Percentiles rank a stretch among this genome's conserved stretches.
Conservation (phyloP, 768 basidiomycete species). For the Hydnomerulius pinastri region DNA sequence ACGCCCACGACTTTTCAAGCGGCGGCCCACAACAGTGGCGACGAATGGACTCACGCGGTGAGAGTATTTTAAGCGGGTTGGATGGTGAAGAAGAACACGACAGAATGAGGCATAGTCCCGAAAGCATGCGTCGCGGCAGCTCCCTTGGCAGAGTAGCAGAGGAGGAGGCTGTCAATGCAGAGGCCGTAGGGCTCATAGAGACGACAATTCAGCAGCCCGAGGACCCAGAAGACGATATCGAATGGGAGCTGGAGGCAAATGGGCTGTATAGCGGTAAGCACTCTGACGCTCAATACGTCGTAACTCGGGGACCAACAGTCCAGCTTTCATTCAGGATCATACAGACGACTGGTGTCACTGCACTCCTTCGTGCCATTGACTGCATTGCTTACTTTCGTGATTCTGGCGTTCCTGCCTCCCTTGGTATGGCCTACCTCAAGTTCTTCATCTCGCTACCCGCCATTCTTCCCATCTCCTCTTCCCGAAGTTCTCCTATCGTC, state of each 20-base stretch:
- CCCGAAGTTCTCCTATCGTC: slow-evolving; percentile 64
- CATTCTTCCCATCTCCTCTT: slow-evolving; percentile 60
- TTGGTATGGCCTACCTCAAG: slow-evolving; percentile 46
- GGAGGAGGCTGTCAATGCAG: slow-evolving; percentile 30
- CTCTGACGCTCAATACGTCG: background rate
- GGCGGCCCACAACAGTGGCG: slow-evolving; percentile 29
- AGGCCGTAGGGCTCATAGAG: slow-evolving; percentile 6
- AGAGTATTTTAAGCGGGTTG: slow-evolving; percentile 34
- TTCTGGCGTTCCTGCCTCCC: slow-evolving; percentile 52
- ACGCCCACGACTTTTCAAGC: slow-evolving; percentile 18
- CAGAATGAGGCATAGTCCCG: slow-evolving; percentile 34
- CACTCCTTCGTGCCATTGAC: slow-evolving; percentile 64
- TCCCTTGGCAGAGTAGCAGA: slow-evolving; percentile 41
- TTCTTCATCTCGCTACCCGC: slow-evolving; percentile 42
- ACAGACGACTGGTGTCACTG: slow-evolving; percentile 51
- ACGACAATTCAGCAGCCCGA: slow-evolving; percentile 23
- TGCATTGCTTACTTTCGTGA: slow-evolving; percentile 47
- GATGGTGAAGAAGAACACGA: slow-evolving; percentile 26
- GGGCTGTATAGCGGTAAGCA: slow-evolving; percentile 52
- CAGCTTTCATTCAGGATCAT: slow-evolving; percentile 52
- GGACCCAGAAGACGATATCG: slow-evolving; percentile 45
- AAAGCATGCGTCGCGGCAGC: slow-evolving; percentile 32
- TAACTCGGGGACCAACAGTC: slow-evolving; percentile 1
- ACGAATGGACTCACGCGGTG: slow-evolving; percentile 32
- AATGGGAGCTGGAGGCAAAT: slow-evolving; percentile 48